phyloP scores from a whole-genome alignment of 1,139 yeast species.

The Nadsonia commutata region DNA sequence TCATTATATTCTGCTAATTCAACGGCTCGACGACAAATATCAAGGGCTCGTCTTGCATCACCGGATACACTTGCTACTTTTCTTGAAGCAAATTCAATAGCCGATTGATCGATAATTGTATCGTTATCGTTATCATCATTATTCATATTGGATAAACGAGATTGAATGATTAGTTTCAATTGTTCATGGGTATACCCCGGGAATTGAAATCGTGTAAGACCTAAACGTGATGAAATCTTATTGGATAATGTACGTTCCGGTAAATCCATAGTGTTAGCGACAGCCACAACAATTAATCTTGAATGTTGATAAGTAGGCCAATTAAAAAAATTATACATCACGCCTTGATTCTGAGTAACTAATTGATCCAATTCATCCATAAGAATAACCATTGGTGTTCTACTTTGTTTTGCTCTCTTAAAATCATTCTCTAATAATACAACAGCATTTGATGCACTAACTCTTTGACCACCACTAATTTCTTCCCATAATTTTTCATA shows the following conservation, averaged over 20 bases:
- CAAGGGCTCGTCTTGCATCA: slow-evolving; percentile 87
- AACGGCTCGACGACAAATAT: slow-evolving; percentile 79
- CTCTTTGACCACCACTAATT: slow-evolving; percentile 41
- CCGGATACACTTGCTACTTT: slow-evolving; percentile 95
- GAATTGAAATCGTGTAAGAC: slow-evolving; percentile 74
- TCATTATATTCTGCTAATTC: slow-evolving; percentile 55
- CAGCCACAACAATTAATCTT: slow-evolving; percentile 74
- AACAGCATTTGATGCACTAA: slow-evolving; percentile 52
- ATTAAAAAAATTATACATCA: slow-evolving; percentile 90
- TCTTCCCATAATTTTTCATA: slow-evolving; percentile 75
- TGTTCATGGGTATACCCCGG: slow-evolving; percentile 79
- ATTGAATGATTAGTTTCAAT: slow-evolving; percentile 56
- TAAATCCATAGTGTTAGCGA: slow-evolving; percentile 94
- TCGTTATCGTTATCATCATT: slow-evolving; percentile 22
- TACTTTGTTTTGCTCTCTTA: slow-evolving; percentile 22
- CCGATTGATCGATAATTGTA: slow-evolving; percentile 45
- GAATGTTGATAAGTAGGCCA: slow-evolving; percentile 87
- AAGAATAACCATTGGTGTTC: slow-evolving; percentile 55
- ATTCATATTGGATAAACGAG: slow-evolving; percentile 47
- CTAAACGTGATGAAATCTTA: slow-evolving; percentile 82
- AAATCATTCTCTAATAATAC: slow-evolving; percentile 41
- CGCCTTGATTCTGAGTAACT: slow-evolving; percentile 70
- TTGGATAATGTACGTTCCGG: slow-evolving; percentile 83
- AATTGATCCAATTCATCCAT: slow-evolving; percentile 91
- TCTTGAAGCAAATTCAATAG: slow-evolving; percentile 82